Evolutionary conservation across 306 rosid genomes (phyloP).

Genomic region (Prunus persica): Prunus_persica_NCBIv2 NC_034012.1:14039501-14040000

Average conservation of each 20-base stretch:
- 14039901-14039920: slow-evolving; percentile 30
- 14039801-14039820: not conserved
- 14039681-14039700: not conserved
- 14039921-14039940: slow-evolving; percentile 10
- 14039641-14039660: not conserved
- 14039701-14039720: not conserved
- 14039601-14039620: not conserved
- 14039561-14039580: not conserved
- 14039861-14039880: not conserved
- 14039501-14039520: not conserved
- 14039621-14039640: not conserved
- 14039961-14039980: slow-evolving; percentile 15
- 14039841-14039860: not conserved
- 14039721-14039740: not conserved
- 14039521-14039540: not conserved
- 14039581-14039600: not conserved
- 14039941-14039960: slow-evolving; percentile 2
- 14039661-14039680: slow-evolving; percentile 14
- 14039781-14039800: slow-evolving; percentile 6
- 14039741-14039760: not conserved
- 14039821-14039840: slow-evolving; percentile 8
- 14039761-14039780: not conserved
- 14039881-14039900: slow-evolving; percentile 10
- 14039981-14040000: slow-evolving; percentile 7
- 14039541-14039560: not conserved